Evolutionary conservation across 1,284 basidiomycete species (phyloP).

Genomic region (Termitomyces sp.): DNA sequence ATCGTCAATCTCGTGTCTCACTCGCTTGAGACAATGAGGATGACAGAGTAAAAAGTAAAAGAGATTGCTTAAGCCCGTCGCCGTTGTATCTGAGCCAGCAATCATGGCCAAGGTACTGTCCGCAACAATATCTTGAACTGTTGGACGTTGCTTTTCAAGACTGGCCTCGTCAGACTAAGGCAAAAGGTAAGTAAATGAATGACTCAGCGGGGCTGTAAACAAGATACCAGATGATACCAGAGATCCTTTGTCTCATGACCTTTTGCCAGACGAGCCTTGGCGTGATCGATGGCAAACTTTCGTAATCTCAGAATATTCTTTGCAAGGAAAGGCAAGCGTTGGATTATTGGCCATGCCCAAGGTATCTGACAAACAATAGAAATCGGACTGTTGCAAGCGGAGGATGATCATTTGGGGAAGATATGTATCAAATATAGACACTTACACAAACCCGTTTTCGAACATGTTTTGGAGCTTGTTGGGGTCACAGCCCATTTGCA

Average conservation of each 20-base stretch:
- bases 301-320: conserved; percentile 12
- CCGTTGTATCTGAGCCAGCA: conserved; percentile 55
- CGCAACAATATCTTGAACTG: conserved; percentile 33
- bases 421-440: neutral
- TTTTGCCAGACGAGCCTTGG: conserved; percentile 9
- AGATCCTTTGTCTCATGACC: conserved; percentile 36
- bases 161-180: conserved; percentile 43
- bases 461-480: conserved; percentile 10
- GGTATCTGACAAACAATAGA: conserved; percentile 14
- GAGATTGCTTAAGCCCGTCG: conserved; percentile 37
- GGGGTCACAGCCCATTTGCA: conserved; percentile 8
- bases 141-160: conserved; percentile 28
- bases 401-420: neutral
- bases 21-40: conserved; percentile 37
- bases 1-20: conserved; percentile 53
- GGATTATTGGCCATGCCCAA: conserved; percentile 13
- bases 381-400: conserved; percentile 6
- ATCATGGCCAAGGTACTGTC: conserved; percentile 47
- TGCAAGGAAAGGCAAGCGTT: conserved; percentile 12
- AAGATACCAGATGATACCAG: conserved; percentile 38
- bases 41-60: conserved; percentile 44
- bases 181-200: neutral
- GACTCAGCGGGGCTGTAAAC: neutral
- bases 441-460: conserved; percentile 15
- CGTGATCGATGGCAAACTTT: conserved; percentile 14